These are phyloP conservation scores for Anisodus acutangulus DNA, from an alignment of 257 asterid species.

Conservation along the genomic window DNA sequence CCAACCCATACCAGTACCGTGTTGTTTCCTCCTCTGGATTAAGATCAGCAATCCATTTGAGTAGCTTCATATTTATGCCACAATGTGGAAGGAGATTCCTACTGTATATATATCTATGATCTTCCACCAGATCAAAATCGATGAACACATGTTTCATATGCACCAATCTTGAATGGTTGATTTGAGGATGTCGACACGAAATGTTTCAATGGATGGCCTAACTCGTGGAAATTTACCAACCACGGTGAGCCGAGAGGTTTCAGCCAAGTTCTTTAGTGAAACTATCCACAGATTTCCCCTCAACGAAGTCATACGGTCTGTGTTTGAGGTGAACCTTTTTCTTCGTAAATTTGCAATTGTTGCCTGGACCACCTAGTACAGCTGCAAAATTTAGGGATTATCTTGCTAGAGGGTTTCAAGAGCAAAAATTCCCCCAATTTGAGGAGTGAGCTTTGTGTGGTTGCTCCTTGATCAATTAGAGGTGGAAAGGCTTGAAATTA, in stretches of 20 bases:
- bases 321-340: neutral
- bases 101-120: neutral
- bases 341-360: neutral
- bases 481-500: neutral
- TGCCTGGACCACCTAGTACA: neutral
- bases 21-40: neutral
- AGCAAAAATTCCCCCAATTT: neutral
- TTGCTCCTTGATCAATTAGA: constrained; percentile 6
- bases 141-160: neutral
- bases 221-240: neutral
- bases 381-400: neutral
- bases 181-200: no score
- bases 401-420: neutral
- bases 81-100: neutral
- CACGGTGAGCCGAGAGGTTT: neutral
- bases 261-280: neutral
- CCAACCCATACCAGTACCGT: neutral
- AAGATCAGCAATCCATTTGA: neutral
- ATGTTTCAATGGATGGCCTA: neutral
- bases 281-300: neutral
- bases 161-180: no score
- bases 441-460: neutral
- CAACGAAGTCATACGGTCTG: neutral
- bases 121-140: neutral
- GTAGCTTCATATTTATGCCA: neutral